Conservation (phyloP, 768 basidiomycete species). For the Lentinula edodes region DNA sequence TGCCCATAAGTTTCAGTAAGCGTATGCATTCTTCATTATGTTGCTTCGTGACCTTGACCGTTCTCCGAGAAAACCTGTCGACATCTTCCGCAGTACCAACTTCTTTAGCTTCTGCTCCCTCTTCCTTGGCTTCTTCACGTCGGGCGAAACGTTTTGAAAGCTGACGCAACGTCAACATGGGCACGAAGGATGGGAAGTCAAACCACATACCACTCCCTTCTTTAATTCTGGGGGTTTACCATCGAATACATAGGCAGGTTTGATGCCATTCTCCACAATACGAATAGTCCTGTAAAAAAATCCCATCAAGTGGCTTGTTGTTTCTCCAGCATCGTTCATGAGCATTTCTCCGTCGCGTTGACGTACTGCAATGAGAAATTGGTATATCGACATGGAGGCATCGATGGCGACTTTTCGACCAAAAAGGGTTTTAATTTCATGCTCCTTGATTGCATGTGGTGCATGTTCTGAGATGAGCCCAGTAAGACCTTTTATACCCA, state of each 20-base stretch:
- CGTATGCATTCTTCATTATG: constrained; percentile 94
- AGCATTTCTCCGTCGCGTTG: constrained; percentile 96
- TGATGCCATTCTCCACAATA: constrained; percentile 98
- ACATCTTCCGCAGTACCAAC: constrained; percentile 90
- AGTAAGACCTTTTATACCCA: constrained; percentile 97
- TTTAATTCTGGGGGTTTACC: constrained; percentile 98
- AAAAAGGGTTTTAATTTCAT: constrained; percentile 95
- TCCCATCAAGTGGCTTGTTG: constrained; percentile 98
- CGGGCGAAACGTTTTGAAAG: constrained; percentile 93
- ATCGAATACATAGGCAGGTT: constrained; percentile 97
- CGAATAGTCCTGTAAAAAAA: constrained; percentile 97
- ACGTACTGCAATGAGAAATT: constrained; percentile 96
- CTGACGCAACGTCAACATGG: constrained; percentile 33
- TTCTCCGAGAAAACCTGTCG: constrained; percentile 83
- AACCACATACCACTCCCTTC: constrained; percentile 80
- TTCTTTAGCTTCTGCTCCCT: constrained; percentile 95
- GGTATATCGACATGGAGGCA: constrained; percentile 96
- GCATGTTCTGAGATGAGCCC: constrained; percentile 86
- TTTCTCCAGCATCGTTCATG: constrained; percentile 96
- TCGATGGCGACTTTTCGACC: constrained; percentile 98
- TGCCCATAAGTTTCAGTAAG: constrained; percentile 91
- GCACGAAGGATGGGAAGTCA: not conserved
- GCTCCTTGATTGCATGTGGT: constrained; percentile 82
- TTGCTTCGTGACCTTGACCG: constrained; percentile 91
- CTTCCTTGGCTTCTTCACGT: constrained; percentile 91